Percentiles rank a stretch among this genome's conserved stretches.
These are phyloP conservation scores for Mycena citricolor DNA, from an alignment of 1,284 basidiomycete species.

Conservation along the genomic window DNA sequence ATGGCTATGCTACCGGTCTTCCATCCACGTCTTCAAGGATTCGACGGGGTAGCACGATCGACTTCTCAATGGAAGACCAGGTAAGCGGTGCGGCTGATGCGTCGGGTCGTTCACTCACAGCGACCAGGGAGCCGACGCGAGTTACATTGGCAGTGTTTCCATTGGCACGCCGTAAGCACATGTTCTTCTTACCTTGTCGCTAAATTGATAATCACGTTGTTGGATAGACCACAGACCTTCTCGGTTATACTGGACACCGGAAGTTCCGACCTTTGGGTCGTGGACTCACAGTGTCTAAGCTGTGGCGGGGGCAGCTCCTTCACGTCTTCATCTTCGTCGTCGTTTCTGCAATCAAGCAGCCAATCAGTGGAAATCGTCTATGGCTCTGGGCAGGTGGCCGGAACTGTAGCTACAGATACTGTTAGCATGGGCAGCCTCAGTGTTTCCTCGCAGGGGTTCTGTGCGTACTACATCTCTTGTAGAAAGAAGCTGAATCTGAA, in stretches of 20 bases:
- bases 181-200: constrained; percentile 4
- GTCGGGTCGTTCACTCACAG: neutral
- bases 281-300: constrained; percentile 38
- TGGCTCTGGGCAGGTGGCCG: constrained; percentile 50
- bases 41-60: constrained; percentile 22
- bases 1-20: constrained; percentile 8
- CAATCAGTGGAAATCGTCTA: constrained; percentile 38
- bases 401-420: constrained; percentile 43
- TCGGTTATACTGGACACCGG: constrained; percentile 65
- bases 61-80: constrained; percentile 45
- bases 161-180: constrained; percentile 56
- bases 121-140: constrained; percentile 41
- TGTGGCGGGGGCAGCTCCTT: constrained; percentile 40
- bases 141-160: constrained; percentile 43
- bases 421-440: constrained; percentile 50
- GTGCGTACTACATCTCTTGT: constrained; percentile 2
- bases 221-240: constrained; percentile 41
- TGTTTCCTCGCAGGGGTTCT: constrained; percentile 34
- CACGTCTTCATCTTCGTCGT: constrained; percentile 45
- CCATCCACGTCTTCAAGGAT: neutral
- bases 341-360: constrained; percentile 34
- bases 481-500: neutral
- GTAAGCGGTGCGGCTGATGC: constrained; percentile 34
- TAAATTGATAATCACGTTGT: neutral
- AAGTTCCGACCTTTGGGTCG: constrained; percentile 82